phyloP scores from a whole-genome alignment of 768 basidiomycete genomes.

The Pisolithus albus region DNA sequence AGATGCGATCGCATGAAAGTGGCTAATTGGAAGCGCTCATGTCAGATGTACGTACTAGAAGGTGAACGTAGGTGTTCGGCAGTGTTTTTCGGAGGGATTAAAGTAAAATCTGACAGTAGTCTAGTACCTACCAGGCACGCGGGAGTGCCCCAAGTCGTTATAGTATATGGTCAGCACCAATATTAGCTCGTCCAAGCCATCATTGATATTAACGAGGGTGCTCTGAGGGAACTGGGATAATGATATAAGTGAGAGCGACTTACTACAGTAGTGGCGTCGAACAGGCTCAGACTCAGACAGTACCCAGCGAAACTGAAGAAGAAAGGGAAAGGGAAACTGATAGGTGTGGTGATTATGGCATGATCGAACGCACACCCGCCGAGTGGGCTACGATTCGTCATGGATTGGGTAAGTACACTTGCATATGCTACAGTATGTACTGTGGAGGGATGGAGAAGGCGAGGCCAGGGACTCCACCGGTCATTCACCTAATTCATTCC shows the following conservation, averaged over 20 bases:
- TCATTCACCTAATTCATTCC: not conserved
- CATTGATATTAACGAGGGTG: too few relatives aligned
- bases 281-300: too few relatives aligned
- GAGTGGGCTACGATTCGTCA: not conserved
- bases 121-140: too few relatives aligned
- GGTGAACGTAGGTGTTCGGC: conserved; percentile 2
- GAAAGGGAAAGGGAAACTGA: not conserved
- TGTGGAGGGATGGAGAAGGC: not conserved
- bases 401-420: not conserved
- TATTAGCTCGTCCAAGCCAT: too few relatives aligned
- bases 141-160: too few relatives aligned
- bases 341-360: not conserved
- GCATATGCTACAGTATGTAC: not conserved
- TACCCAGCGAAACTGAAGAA: too few relatives aligned
- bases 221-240: too few relatives aligned
- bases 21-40: conserved; percentile 7
- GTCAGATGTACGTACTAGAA: too few relatives aligned
- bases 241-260: too few relatives aligned
- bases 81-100: not conserved
- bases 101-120: not conserved
- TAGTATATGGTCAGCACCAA: too few relatives aligned
- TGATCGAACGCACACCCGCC: not conserved
- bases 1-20: conserved; percentile 24
- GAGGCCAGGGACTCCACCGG: not conserved
- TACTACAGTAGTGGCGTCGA: too few relatives aligned